These are phyloP conservation scores for Tetracladium setigerum DNA, from an alignment of 495 filamentous ascomycete genomes.

Conservation along the genomic window DNA sequence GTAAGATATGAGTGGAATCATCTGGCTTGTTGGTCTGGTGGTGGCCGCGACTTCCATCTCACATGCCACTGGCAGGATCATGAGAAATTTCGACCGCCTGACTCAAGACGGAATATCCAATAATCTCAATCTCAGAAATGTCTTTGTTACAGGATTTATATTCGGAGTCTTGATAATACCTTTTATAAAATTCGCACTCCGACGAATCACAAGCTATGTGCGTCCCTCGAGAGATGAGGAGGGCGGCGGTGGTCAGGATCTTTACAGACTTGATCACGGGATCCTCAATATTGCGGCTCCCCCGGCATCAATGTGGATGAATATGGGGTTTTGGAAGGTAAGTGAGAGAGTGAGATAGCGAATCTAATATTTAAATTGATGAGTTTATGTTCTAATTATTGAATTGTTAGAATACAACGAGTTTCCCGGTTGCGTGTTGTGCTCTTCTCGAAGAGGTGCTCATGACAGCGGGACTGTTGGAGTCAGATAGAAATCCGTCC, in stretches of 20 bases:
- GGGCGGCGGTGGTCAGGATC: not conserved
- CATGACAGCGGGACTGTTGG: constrained; percentile 24
- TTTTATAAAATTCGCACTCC: not conserved
- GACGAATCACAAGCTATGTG: not conserved
- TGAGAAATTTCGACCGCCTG: no score
- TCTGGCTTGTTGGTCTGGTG: no score
- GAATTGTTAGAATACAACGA: constrained; percentile 22
- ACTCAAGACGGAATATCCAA: no score
- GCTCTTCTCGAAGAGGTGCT: constrained; percentile 37
- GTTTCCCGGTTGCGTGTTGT: constrained; percentile 32
- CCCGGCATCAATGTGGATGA: constrained; percentile 28
- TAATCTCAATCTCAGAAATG: not conserved
- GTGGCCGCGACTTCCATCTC: no score
- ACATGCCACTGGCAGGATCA: no score
- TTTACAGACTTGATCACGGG: constrained; percentile 2
- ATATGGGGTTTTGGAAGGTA: constrained; percentile 29
- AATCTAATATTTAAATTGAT: not conserved
- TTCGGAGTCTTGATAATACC: not conserved
- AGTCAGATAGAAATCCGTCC: constrained; percentile 6
- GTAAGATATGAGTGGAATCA: no score
- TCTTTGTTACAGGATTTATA: not conserved
- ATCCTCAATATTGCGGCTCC: not conserved
- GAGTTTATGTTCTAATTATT: constrained; percentile 3
- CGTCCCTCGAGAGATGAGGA: not conserved
- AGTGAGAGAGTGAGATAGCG: not conserved